Conservation (phyloP, 805 yeast genomes). For the Wickerhamiella vanderwaltii region DNA sequence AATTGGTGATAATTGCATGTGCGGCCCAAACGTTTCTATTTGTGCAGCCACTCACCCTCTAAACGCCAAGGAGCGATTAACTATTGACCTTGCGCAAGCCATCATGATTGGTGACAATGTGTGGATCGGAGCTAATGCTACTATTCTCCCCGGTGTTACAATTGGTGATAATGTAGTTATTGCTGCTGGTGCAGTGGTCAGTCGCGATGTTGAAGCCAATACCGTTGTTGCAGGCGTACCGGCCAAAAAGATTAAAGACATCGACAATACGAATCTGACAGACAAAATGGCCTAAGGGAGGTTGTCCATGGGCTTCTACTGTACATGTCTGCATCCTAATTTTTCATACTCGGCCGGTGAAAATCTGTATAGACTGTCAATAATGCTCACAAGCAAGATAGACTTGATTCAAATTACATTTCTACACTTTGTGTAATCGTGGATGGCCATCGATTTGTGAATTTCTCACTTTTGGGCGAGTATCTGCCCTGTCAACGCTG, state of each 20-base stretch:
- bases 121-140: constrained; percentile 51
- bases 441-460: too few species aligned
- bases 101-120: constrained; percentile 50
- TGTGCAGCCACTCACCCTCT: constrained; percentile 55
- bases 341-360: too few species aligned
- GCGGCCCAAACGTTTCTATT: constrained; percentile 53
- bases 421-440: too few species aligned
- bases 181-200: constrained; percentile 60
- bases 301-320: too few species aligned
- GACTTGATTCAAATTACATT: too few species aligned
- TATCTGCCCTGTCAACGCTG: too few species aligned
- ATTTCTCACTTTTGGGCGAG: too few species aligned
- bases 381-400: too few species aligned
- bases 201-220: constrained; percentile 41
- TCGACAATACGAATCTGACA: constrained; percentile 8
- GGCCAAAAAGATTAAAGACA: constrained; percentile 28
- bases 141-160: constrained; percentile 51
- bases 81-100: constrained; percentile 43
- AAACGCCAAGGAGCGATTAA: constrained; percentile 35
- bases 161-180: constrained; percentile 50
- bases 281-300: too few species aligned
- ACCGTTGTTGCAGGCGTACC: constrained; percentile 56
- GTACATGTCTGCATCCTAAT: too few species aligned
- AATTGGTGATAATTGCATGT: constrained; percentile 48
- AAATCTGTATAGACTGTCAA: too few species aligned